Percentiles rank a stretch among this genome's conserved stretches.
phyloP scores from a whole-genome alignment of 345 rosid species.

The Salix purpurea region DNA sequence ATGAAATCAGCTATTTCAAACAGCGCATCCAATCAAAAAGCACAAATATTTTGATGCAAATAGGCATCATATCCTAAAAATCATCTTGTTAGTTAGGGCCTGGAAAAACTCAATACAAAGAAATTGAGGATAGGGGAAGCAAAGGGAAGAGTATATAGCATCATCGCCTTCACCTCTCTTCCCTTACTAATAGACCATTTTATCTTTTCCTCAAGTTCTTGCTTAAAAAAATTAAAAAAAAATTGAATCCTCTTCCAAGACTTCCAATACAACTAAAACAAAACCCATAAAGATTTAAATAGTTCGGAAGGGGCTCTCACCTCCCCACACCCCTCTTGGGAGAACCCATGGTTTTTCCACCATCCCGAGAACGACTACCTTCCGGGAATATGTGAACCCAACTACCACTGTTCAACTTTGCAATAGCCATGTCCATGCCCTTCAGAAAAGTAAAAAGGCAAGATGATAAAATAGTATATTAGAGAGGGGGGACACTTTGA shows the following conservation, averaged over 20 bases:
- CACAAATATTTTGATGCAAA: neutral
- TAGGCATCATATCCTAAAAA: neutral
- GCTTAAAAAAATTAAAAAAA: neutral
- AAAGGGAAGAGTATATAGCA: too few species aligned
- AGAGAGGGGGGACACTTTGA: neutral
- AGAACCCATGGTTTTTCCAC: constrained; percentile 80
- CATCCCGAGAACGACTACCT: constrained; percentile 92
- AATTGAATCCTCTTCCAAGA: neutral
- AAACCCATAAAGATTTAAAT: neutral
- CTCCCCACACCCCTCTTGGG: constrained; percentile 94
- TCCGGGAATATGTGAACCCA: constrained; percentile 99
- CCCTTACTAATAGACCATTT: neutral
- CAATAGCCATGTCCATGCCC: constrained; percentile 98
- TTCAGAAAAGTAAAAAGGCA: constrained; percentile 22
- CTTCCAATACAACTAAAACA: neutral
- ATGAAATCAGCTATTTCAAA: neutral
- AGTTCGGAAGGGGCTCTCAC: constrained; percentile 31
- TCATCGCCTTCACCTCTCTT: too few species aligned
- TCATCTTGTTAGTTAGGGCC: too few species aligned
- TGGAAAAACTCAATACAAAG: too few species aligned
- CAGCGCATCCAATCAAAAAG: neutral
- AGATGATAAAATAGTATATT: neutral
- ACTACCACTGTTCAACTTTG: constrained; percentile 80
- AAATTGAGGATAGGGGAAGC: too few species aligned
- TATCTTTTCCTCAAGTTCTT: neutral